Percentiles rank a stretch among this genome's conserved stretches.
Conservation (phyloP, 2,329 filamentous ascomycete species). For the Dendryphion nanum region DNA sequence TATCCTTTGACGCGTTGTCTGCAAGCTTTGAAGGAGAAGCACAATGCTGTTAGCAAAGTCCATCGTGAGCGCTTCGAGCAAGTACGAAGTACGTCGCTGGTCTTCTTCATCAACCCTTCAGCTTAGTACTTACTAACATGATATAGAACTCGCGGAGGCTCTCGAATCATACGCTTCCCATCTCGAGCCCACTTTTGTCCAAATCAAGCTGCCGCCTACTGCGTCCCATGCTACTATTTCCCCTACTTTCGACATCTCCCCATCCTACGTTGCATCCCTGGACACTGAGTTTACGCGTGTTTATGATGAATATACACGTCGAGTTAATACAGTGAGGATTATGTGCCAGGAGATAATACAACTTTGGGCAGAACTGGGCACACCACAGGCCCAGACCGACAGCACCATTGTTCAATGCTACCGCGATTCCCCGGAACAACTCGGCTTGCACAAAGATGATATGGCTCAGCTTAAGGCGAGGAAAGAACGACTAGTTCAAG, state of each 20-base stretch:
- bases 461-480: constrained; percentile 68
- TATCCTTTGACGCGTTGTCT: constrained; percentile 82
- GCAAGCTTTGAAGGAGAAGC: constrained; percentile 79
- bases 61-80: constrained; percentile 93
- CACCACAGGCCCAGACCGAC: constrained; percentile 90
- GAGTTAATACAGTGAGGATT: constrained; percentile 71
- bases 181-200: constrained; percentile 84
- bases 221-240: constrained; percentile 73
- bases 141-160: constrained; percentile 80
- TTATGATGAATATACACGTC: constrained; percentile 92
- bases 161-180: constrained; percentile 96
- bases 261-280: constrained; percentile 79
- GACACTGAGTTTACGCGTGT: constrained; percentile 91
- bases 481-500: constrained; percentile 79
- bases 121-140: constrained; percentile 13
- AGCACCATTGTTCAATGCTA: constrained; percentile 83
- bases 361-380: constrained; percentile 93
- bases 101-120: background rate
- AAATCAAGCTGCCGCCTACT: constrained; percentile 80
- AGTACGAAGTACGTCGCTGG: constrained; percentile 72
- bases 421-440: constrained; percentile 86
- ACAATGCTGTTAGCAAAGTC: constrained; percentile 72
- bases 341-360: constrained; percentile 84
- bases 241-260: constrained; percentile 87
- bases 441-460: constrained; percentile 88